Evolutionary conservation across 2,329 filamentous ascomycete species (phyloP).

Genomic region (Teratosphaeria viscida): DNA sequence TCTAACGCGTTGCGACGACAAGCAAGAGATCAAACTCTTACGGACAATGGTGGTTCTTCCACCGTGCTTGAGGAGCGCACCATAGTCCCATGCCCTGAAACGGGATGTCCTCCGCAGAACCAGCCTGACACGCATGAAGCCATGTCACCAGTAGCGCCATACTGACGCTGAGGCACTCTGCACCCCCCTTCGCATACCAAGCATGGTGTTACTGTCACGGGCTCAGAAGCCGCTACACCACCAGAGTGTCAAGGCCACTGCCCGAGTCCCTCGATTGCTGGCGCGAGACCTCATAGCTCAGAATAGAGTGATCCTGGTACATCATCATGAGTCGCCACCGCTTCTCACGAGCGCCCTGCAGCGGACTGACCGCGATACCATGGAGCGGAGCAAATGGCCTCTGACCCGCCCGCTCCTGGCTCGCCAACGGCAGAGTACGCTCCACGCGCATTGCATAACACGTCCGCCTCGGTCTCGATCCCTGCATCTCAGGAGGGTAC

Average conservation of each 20-base stretch:
- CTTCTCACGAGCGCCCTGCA: constrained; percentile 40
- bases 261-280: constrained; percentile 7
- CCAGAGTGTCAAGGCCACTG: constrained; percentile 4
- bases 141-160: no score
- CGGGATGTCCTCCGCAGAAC: background rate
- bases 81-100: no score
- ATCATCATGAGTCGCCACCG: constrained; percentile 61
- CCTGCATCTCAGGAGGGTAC: constrained; percentile 6
- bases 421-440: constrained; percentile 44
- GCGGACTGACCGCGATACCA: constrained; percentile 57
- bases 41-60: no score
- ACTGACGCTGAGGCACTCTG: background rate
- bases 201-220: no score
- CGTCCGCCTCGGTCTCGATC: constrained; percentile 9
- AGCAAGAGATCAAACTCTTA: background rate
- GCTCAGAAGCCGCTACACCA: background rate
- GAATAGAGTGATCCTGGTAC: constrained; percentile 58
- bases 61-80: no score
- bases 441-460: constrained; percentile 44
- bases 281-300: constrained; percentile 56
- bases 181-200: background rate
- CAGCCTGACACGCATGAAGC: background rate
- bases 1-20: background rate
- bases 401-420: constrained; percentile 40
- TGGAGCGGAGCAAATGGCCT: constrained; percentile 46